Conservation (phyloP, 164 flowering plant genomes). For the Brasenia schreberi region DNA sequence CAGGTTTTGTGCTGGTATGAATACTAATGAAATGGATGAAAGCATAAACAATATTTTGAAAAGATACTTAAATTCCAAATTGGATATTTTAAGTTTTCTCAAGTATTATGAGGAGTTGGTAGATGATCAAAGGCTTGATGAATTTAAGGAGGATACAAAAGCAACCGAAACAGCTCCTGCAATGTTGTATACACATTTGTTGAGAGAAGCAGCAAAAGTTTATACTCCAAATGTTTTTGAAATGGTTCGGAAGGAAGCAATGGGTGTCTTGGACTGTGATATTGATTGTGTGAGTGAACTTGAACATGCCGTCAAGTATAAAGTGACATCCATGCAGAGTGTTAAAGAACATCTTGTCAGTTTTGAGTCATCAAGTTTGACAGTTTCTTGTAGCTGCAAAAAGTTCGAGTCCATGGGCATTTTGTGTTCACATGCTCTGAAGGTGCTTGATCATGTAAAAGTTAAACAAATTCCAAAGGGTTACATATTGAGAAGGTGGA, state of each 20-base stretch:
- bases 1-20: conserved; percentile 4
- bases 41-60: conserved; percentile 2
- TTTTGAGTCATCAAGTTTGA: background rate
- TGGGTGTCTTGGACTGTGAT: background rate
- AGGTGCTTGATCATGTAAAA: background rate
- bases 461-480: background rate
- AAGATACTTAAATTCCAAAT: background rate
- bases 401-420: conserved; percentile 2
- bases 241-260: conserved; percentile 1
- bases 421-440: conserved; percentile 2
- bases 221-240: conserved; percentile 3
- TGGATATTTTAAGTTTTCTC: background rate
- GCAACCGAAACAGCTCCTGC: conserved; percentile 1
- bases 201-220: background rate
- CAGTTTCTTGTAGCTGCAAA: conserved; percentile 2
- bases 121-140: background rate
- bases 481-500: conserved; percentile 7
- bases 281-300: background rate
- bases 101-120: background rate
- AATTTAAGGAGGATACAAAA: background rate
- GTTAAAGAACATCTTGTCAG: background rate
- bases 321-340: background rate
- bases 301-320: background rate
- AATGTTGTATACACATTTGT: background rate
- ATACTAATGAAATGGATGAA: background rate